Base-by-base conservation (phyloP, 2,329 filamentous ascomycete genomes). In the Fusarium praegraminearum region DNA sequence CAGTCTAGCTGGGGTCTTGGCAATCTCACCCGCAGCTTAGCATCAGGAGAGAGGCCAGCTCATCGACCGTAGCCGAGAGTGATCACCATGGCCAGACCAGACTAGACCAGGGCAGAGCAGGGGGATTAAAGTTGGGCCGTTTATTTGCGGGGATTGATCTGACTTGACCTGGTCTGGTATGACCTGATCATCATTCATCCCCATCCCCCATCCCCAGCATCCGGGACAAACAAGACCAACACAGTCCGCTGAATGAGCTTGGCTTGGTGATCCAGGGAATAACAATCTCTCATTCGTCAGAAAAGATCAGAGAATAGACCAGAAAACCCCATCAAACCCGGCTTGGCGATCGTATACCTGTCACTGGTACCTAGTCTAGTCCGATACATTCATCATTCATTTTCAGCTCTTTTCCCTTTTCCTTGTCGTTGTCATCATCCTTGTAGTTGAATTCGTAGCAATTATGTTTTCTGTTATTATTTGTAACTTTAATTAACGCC, bases 11-110 rank as follows among this genome's bases (percentile, higher is more conserved):
- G 13, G 46, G n/a, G 36, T 20, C 36, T 53, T 18, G 22, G 45
- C 51, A 63, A 63, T 63, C 54, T 69, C 36, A 66, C 46, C 24
- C 53, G 55, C 66, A 66, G 55, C 24, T 28, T 55, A 44, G 38
- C 28, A 64, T 64, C 52, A 65, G 62, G 60, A 65, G 62, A 65
- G 44, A 36, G 15, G 30, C n/a, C 49, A 41, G 30, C 22, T 38
- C 47, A 47, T 20, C 30, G 18, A n/a, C 3, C 35, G 6, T 51
- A 36, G 35, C 26, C 12, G 11, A 51, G 24, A 38, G 24, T 12
- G 36, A 38, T 38, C 22, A 51, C 46, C 26, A 55, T 55, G 33
- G 35, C 24, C 49, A 51, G 33, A 51, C 24, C 18, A 20, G 47
- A 35, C 30, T 24, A 15, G 22, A 40, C 15, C 40, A 43, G 22